Base-by-base conservation (phyloP, 1,284 basidiomycete genomes). In the Cutaneotrichosporon sp. region DNA sequence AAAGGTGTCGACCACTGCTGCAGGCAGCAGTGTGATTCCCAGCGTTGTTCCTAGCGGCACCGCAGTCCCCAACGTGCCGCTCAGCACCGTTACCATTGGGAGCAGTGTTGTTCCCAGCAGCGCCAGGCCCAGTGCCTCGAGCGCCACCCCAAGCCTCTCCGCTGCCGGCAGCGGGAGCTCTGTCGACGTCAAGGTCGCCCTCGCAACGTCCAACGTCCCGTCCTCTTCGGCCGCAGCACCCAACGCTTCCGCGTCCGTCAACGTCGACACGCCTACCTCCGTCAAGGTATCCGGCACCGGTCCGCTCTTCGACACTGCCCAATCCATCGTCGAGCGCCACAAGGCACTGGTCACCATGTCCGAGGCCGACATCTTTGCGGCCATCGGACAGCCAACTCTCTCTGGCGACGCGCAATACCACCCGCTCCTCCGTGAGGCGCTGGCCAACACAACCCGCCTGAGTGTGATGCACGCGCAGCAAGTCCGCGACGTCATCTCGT, bases 391-490 rank as follows among this genome's bases (percentile, higher is more conserved):
- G 49, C 49, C 49, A 11, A 51, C 13, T 3, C 49, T 51, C 2
- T 26, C 13, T 11, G 49, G 49, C 49, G 11, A 26, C 21, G 22
- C 49, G 1, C 11, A 30, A 10, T 16, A 51, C 49, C 49, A 51
- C 49, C 21, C 49, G 5, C 22, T 51, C 22, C 49, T 51, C 5
- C 49, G 49, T 10, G 49, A 51, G 49, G 49, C 49, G 26, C 49
- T 51, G 49, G 22, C 22, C 21, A 51, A 51, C 49, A 51, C 49
- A 13, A 26, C 49, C 30, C 49, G 49, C 49, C 49, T 51, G 49
- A 30, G 22, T 1, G 49, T 51, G 22, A 51, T 51, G 49, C 49
- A 51, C 49, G 49, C 49, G 7, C 49, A 51, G 49, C 49, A 51
- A 22, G 49, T 51, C 22, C 49, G 49, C 49, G 49, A 51, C 49